Percentiles rank a stretch among this genome's conserved stretches.
phyloP scores from a whole-genome alignment of 441 rosid genomes.

The Erysimum cheiri region DNA sequence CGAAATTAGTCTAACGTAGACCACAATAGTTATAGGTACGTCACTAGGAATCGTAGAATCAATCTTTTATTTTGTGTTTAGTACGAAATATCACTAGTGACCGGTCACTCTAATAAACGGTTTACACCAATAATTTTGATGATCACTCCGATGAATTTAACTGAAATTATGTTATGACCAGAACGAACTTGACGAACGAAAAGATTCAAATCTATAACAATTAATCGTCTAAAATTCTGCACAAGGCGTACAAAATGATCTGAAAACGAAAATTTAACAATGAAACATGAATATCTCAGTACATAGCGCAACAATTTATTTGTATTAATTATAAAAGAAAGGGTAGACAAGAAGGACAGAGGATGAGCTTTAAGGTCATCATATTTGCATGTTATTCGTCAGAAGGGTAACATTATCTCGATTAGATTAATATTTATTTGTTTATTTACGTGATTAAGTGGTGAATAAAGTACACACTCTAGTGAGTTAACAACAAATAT shows the following conservation, averaged over 20 bases:
- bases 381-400: slow-evolving; percentile 44
- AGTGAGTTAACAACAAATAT: slow-evolving; percentile 22
- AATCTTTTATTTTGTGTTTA: neutral
- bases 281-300: slow-evolving; percentile 23
- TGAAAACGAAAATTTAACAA: slow-evolving; percentile 6
- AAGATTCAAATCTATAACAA: neutral
- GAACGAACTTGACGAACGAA: neutral
- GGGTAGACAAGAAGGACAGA: slow-evolving; percentile 41
- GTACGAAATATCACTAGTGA: neutral
- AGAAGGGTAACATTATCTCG: slow-evolving; percentile 41
- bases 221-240: neutral
- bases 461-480: slow-evolving; percentile 29
- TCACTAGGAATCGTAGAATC: neutral
- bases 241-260: neutral
- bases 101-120: neutral
- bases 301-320: slow-evolving; percentile 16
- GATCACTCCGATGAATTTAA: neutral
- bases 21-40: neutral
- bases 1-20: neutral
- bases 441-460: slow-evolving; percentile 18
- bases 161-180: neutral
- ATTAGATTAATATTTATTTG: slow-evolving; percentile 6
- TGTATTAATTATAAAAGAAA: neutral
- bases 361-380: slow-evolving; percentile 41
- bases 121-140: too few relatives aligned